Percentiles rank a stretch among this genome's conserved stretches.
phyloP scores from a whole-genome alignment of 495 filamentous ascomycete genomes.

The Cenococcum geophilum region DNA sequence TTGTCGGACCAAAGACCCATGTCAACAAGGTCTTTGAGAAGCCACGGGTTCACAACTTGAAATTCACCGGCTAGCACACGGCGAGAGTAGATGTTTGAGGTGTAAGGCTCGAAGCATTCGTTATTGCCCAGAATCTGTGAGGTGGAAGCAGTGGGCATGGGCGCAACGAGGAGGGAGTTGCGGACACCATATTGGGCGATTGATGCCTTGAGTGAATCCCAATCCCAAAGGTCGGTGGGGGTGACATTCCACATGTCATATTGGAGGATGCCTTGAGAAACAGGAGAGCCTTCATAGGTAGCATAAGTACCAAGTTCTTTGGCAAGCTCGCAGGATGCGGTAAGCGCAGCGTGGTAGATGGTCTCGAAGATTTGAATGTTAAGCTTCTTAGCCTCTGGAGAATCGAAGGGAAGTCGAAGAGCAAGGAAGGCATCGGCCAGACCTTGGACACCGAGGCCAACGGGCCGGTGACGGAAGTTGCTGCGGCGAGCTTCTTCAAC shows the following conservation, averaged over 20 bases:
- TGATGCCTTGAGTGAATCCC: conserved; percentile 78
- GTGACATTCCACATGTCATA: conserved; percentile 98
- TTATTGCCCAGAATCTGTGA: conserved; percentile 97
- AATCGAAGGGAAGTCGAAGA: conserved; percentile 94
- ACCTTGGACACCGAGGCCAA: conserved; percentile 95
- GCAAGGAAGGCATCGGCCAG: conserved; percentile 98
- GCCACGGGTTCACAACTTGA: conserved; percentile 98
- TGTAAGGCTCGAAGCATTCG: conserved; percentile 99
- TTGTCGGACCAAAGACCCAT: conserved; percentile 98
- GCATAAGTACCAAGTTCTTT: conserved; percentile 76
- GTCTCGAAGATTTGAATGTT: conserved; percentile 99
- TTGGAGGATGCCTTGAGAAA: conserved; percentile 91
- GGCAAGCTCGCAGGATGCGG: conserved; percentile 78
- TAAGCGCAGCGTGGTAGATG: conserved; percentile 94
- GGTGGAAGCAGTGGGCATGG: conserved; percentile 95
- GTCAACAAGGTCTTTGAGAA: conserved; percentile 96
- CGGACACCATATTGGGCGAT: conserved; percentile 88
- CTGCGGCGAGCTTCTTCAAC: conserved; percentile 86
- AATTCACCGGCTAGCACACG: conserved; percentile 97
- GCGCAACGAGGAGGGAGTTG: conserved; percentile 90
- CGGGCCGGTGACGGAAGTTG: conserved; percentile 92
- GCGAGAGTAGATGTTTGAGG: conserved; percentile 98
- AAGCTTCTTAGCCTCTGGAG: conserved; percentile 80
- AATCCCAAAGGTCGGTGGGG: conserved; percentile 93
- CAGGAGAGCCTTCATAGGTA: conserved; percentile 87